phyloP scores from a whole-genome alignment of 176 grass and related monocot genomes.

The Thalia dealbata region DNA sequence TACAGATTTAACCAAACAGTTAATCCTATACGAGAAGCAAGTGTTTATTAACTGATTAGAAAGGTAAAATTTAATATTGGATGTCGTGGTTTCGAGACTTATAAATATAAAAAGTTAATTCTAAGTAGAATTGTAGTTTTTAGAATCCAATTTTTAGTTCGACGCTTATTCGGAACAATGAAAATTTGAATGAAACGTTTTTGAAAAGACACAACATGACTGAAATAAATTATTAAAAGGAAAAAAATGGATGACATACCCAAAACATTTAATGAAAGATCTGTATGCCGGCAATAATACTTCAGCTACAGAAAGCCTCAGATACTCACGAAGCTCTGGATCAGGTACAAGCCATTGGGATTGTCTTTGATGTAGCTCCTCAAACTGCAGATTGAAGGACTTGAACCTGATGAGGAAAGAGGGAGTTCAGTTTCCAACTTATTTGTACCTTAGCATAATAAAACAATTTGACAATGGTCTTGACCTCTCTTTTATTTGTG shows the following conservation, averaged over 20 bases:
- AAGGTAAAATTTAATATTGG: too few species aligned
- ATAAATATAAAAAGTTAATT: too few species aligned
- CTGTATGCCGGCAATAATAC: slow-evolving; percentile 85
- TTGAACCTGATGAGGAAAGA: slow-evolving; percentile 52
- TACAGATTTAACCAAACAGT: too few species aligned
- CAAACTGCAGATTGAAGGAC: slow-evolving; percentile 82
- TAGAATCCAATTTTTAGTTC: too few species aligned
- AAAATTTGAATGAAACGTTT: background rate
- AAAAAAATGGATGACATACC: slow-evolving; percentile 30
- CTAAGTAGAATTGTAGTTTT: too few species aligned
- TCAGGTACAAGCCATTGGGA: slow-evolving; percentile 90
- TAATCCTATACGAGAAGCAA: too few species aligned
- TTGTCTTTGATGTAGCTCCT: slow-evolving; percentile 79
- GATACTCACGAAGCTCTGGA: slow-evolving; percentile 75
- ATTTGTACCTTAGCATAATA: background rate
- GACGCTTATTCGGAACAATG: too few species aligned
- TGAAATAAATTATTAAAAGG: background rate
- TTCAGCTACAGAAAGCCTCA: slow-evolving; percentile 83
- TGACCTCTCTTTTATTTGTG: slow-evolving; percentile 71
- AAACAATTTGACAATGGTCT: background rate
- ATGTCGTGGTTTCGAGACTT: too few species aligned
- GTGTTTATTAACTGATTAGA: too few species aligned
- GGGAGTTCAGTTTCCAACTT: background rate
- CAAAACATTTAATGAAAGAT: slow-evolving; percentile 83
- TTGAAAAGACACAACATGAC: background rate